A percentile compares a stretch with the other conserved stretches of the same genome.
phyloP scores from a whole-genome alignment of 345 rosid genomes.

The Isatis tinctoria region DNA sequence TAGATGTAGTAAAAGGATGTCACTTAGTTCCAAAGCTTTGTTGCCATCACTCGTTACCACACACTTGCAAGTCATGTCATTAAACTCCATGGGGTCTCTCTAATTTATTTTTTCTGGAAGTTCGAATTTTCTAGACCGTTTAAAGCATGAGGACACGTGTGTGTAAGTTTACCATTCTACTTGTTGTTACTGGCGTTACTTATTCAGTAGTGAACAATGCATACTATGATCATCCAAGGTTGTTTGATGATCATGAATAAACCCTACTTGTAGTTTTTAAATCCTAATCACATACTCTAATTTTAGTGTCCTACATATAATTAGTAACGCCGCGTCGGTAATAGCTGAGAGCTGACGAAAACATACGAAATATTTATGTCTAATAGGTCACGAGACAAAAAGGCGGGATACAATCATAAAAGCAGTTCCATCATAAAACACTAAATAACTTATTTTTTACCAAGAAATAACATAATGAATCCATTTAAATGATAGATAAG shows the following conservation, averaged over 20 bases:
- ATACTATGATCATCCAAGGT: neutral
- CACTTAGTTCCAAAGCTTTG: conserved; percentile 10
- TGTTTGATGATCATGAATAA: neutral
- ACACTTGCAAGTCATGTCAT: conserved; percentile 19
- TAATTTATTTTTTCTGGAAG: neutral
- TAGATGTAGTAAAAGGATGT: neutral
- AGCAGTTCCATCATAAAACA: neutral
- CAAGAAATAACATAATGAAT: neutral
- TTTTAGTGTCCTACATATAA: too few relatives aligned
- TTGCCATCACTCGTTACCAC: conserved; percentile 20
- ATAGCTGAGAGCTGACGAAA: neutral
- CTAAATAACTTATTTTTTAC: neutral
- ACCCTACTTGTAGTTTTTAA: neutral
- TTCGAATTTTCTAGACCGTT: conserved; percentile 14
- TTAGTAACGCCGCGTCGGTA: too few relatives aligned
- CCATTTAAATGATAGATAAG: neutral
- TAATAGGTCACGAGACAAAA: too few relatives aligned
- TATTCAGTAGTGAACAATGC: neutral
- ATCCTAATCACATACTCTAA: neutral
- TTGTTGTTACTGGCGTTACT: neutral
- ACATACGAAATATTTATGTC: too few relatives aligned
- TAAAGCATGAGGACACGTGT: neutral
- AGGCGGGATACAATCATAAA: neutral
- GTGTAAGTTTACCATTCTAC: neutral
- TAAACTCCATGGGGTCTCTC: conserved; percentile 7